These are phyloP conservation scores for Flueggea neowawraea DNA, from an alignment of 441 rosid species.

Conservation along the genomic window DNA sequence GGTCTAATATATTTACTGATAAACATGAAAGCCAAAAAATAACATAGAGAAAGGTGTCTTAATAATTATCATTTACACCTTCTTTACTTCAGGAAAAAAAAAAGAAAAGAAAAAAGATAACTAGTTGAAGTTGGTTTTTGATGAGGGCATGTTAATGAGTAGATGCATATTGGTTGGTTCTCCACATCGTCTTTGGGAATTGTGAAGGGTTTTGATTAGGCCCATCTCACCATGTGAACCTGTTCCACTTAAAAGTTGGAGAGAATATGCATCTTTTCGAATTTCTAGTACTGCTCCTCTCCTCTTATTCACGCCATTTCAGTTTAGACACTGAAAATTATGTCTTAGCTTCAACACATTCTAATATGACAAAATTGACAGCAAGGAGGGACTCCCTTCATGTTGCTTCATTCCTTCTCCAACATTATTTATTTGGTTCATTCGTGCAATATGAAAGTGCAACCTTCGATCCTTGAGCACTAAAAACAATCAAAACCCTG, in stretches of 20 bases:
- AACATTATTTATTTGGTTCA: not conserved
- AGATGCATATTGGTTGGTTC: not conserved
- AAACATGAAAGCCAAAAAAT: too few species aligned
- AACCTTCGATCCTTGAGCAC: too few species aligned
- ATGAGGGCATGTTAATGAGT: too few species aligned
- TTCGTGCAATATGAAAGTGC: too few species aligned
- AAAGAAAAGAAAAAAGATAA: too few species aligned
- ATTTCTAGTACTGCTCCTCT: not conserved
- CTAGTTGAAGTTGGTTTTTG: too few species aligned
- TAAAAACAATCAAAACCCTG: too few species aligned
- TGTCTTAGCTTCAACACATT: slow-evolving; percentile 8
- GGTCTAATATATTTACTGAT: too few species aligned
- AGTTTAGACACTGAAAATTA: slow-evolving; percentile 13
- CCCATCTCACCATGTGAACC: slow-evolving; percentile 34
- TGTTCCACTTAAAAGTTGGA: slow-evolving; percentile 10
- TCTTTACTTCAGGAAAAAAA: too few species aligned
- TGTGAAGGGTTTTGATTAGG: slow-evolving; percentile 24
- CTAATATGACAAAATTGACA: slow-evolving; percentile 18
- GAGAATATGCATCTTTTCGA: slow-evolving; percentile 18
- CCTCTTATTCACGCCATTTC: too few species aligned
- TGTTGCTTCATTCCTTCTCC: not conserved
- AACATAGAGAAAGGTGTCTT: too few species aligned
- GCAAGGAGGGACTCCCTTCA: slow-evolving; percentile 5
- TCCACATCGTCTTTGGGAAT: slow-evolving; percentile 32
- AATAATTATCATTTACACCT: too few species aligned